Evolutionary conservation across 768 basidiomycete species (phyloP).

Genomic region (Pleurotus tuber-regium): DNA sequence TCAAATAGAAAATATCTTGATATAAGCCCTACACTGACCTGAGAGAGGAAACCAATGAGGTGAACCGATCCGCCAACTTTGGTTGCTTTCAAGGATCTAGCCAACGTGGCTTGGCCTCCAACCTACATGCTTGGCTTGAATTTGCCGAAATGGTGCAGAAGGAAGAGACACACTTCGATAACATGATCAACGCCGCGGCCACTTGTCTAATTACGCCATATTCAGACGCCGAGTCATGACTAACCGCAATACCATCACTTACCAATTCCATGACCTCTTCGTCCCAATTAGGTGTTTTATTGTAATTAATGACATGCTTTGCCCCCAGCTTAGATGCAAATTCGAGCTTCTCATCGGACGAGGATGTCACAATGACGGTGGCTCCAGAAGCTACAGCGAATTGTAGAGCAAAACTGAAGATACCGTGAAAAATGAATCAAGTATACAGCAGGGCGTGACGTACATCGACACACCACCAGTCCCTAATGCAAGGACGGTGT

Average conservation of each 20-base stretch:
- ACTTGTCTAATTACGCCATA: slow-evolving; percentile 7
- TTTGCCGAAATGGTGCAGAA: slow-evolving; percentile 21
- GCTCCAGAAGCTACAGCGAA: slow-evolving; percentile 49
- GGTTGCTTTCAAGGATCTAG: slow-evolving; percentile 24
- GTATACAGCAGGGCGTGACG: not conserved
- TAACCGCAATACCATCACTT: not conserved
- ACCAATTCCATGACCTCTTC: slow-evolving; percentile 36
- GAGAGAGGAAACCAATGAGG: slow-evolving; percentile 34
- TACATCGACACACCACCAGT: slow-evolving; percentile 44
- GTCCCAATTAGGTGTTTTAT: slow-evolving; percentile 46
- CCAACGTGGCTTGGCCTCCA: slow-evolving; percentile 36
- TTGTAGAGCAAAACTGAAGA: slow-evolving; percentile 41
- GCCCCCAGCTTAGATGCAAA: slow-evolving; percentile 39
- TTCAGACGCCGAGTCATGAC: not conserved
- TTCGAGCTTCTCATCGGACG: slow-evolving; percentile 45
- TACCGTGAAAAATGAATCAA: too few relatives aligned
- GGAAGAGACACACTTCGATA: slow-evolving; percentile 15
- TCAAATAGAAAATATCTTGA: not conserved
- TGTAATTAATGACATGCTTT: slow-evolving; percentile 51
- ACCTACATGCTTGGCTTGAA: slow-evolving; percentile 35
- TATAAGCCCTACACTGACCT: too few relatives aligned
- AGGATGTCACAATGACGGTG: slow-evolving; percentile 49
- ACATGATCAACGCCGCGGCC: slow-evolving; percentile 21
- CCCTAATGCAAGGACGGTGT: slow-evolving; percentile 44
- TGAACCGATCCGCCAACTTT: slow-evolving; percentile 28